Conservation (phyloP, 164 flowering plant genomes). For the grape (Vitis vinifera) region ASM3070453v1 NC_081816.1:21646001-21646500, state of each 20-base stretch:
- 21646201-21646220: slow-evolving; percentile 7
- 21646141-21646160: slow-evolving; percentile 4
- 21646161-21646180: slow-evolving; percentile 15
- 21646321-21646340: background rate
- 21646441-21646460: background rate
- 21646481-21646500: too few species aligned
- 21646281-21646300: slow-evolving; percentile 7
- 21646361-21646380: background rate
- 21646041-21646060: slow-evolving; percentile 4
- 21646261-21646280: background rate
- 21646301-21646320: background rate
- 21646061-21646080: slow-evolving; percentile 2
- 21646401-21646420: background rate
- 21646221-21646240: slow-evolving; percentile 4
- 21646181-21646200: slow-evolving; percentile 7
- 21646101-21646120: slow-evolving; percentile 10
- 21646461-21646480: too few species aligned
- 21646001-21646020: background rate
- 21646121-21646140: slow-evolving; percentile 10
- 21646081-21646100: slow-evolving; percentile 4
- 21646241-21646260: slow-evolving; percentile 3
- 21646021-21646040: slow-evolving; percentile 1
- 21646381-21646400: background rate
- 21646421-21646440: background rate
- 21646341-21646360: slow-evolving; percentile 7